Evolutionary conservation across 1,139 yeast genomes (phyloP), one percentile per base, ranked within the genome.

Genomic region (Geotrichum bryndzae): DNA sequence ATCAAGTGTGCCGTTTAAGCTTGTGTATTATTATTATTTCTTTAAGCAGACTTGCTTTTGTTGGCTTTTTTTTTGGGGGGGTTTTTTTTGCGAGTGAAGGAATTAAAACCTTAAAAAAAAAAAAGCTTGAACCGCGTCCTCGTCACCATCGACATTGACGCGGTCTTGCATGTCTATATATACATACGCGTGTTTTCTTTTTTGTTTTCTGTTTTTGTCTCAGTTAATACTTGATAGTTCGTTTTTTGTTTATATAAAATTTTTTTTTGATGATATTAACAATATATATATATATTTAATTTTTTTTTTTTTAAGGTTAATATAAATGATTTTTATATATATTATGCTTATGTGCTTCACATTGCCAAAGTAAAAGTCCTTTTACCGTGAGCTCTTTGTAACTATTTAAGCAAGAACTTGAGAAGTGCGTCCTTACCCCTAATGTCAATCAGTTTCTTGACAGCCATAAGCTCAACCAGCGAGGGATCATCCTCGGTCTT

Each of bases 371-470:
- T 23, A 15, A n/a, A 5, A 38, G 18, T 11, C 5, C 27, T 25
- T 4, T 25, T 4, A 13, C 22, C 18, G n/a, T 2, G 5, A 41
- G 18, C 48, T 1, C 3, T 23, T 50, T 23, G 15, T 5, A 15
- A 25, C 10, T 51, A 18, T 27, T 27, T 27, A 11, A 25, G 15
- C 31, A 54, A 15, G n/a, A 55, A 55, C 18, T 46, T 48, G 23
- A 46, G 15, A 6, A 55, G 53, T 7, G 33, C 46, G n/a, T 55
- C 58, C 22, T 31, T 46, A 18, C 58, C 58, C 10, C 58, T 15
- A 8, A 55, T 27, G 3, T 55, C 58, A 3, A 55, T 10, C 33
- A 55, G 18, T 22, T 48, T 55, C 18, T 55, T 27, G 25, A 55
- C 23, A 29, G 58, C 58, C 33, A 55, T 31, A 3, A 55, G 35